Evolutionary conservation across 2,329 filamentous ascomycete species (phyloP), one percentile per base, ranked within the genome.

Genomic region (Cylindrodendrum hubeiense): DNA sequence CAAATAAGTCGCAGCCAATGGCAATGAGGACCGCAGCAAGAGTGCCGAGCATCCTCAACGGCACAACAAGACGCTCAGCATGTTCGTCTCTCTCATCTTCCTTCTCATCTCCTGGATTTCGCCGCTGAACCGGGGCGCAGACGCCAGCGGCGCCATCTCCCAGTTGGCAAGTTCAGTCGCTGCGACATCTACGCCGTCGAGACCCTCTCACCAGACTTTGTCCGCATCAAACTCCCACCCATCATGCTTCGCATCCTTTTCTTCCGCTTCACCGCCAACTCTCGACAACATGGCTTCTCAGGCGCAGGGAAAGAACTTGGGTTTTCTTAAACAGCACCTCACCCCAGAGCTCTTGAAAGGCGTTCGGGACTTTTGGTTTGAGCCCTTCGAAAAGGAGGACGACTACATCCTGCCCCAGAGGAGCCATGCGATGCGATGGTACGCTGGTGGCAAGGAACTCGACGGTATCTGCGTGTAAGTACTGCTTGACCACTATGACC

Each of bases 361-460:
- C 26, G 51, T 82, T 1, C 74, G 75, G 9, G 66, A 70, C n/a
- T 79, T 82, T 55, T 82, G 80, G 80, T 82, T 79, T 65, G 79
- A 76, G 68, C 76, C 81, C 56, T 37, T 81, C 1, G 59, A 71
- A 0, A 50, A 60, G 10, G 73, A 74, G 2, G 69, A 78, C 26
- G 66, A 71, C 15, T 60, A 74, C 9, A 56, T 79, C 19, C 33
- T 80, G 28, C 73, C 76, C 26, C 67, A 67, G 6, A 46, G 50
- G 4, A 70, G 72, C 2, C 67, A 78, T 15, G 66, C 71, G 19
- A 71, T 69, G 55, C 75, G 74, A 3, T 82, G 80, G 80, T 82
- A 78, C 72, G 67, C 69, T 39, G 74, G 77, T 4, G 75, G 77
- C 17, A 69, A 73, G 21, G 76, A 77, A 22, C 74, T 82, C 3